Percentiles rank a stretch among this genome's conserved stretches.
These are phyloP conservation scores for Tubosaeta sp. DNA, from an alignment of 768 basidiomycete species.

Conservation along the genomic window DNA sequence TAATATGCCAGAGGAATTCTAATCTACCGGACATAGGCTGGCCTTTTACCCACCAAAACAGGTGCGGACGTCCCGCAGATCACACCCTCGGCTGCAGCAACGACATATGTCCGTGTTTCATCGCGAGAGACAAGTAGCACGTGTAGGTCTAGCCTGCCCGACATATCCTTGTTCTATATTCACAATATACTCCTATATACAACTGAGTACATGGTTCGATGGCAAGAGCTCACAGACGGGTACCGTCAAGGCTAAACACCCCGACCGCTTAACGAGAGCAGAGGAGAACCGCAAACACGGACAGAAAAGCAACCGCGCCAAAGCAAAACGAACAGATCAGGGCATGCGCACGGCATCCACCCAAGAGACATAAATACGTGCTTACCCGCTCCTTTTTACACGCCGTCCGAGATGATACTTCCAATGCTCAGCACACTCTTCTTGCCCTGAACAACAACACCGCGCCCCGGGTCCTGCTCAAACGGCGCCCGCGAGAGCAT, in stretches of 20 bases:
- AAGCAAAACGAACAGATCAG: not conserved
- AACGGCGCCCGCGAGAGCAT: conserved; percentile 31
- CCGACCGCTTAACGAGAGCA: not conserved
- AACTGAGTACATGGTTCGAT: not conserved
- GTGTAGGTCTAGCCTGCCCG: not conserved
- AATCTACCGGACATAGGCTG: too few relatives aligned
- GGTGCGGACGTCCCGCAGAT: too few relatives aligned
- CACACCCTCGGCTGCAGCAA: too few relatives aligned
- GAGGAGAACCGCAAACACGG: not conserved
- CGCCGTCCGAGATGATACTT: conserved; percentile 59
- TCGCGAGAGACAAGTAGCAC: too few relatives aligned
- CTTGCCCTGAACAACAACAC: conserved; percentile 35
- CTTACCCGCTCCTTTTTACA: not conserved
- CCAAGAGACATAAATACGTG: not conserved
- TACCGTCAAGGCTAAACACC: too few relatives aligned
- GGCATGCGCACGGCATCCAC: not conserved
- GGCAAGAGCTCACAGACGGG: not conserved
- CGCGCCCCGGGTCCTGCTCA: conserved; percentile 27
- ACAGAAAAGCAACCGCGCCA: not conserved
- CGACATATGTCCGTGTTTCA: too few relatives aligned
- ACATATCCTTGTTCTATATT: not conserved
- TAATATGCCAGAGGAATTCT: too few relatives aligned
- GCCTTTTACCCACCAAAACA: too few relatives aligned
- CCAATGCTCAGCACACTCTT: conserved; percentile 69
- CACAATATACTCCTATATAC: not conserved